These are phyloP conservation scores for Lavandula angustifolia DNA, from an alignment of 257 asterid genomes.

Conservation along the genomic window DNA sequence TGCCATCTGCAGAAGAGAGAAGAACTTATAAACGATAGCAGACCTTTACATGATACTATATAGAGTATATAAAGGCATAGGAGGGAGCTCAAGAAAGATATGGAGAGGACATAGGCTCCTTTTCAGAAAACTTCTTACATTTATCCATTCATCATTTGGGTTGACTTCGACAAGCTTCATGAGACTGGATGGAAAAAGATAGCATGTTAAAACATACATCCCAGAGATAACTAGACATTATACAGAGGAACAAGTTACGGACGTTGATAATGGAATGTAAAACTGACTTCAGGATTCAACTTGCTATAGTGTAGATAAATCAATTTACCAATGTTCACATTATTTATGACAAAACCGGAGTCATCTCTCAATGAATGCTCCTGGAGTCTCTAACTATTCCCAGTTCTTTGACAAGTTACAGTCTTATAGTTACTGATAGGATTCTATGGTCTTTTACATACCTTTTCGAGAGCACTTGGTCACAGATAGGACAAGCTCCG, in stretches of 20 bases:
- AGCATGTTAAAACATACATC: slow-evolving; percentile 30
- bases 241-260: slow-evolving; percentile 10
- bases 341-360: background rate
- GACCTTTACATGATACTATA: slow-evolving; percentile 15
- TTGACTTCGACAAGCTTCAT: slow-evolving; percentile 85
- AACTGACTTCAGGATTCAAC: slow-evolving; percentile 9
- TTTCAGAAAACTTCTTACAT: slow-evolving; percentile 55
- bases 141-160: slow-evolving; percentile 89
- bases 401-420: slow-evolving; percentile 5
- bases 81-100: slow-evolving; percentile 20
- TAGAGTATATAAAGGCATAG: slow-evolving; percentile 13
- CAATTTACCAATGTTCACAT: background rate
- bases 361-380: background rate
- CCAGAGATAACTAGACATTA: slow-evolving; percentile 22
- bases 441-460: slow-evolving; percentile 19
- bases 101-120: slow-evolving; percentile 16
- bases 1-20: slow-evolving; percentile 64
- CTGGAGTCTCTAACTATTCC: slow-evolving; percentile 1
- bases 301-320: background rate
- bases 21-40: slow-evolving; percentile 20
- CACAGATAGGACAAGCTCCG: slow-evolving; percentile 92
- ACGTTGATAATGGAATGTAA: background rate
- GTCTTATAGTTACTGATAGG: slow-evolving; percentile 8
- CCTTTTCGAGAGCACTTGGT: slow-evolving; percentile 97
- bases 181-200: slow-evolving; percentile 63